Percentiles rank a stretch among this genome's conserved stretches.
Evolutionary conservation across 1,284 basidiomycete species (phyloP).

Genomic region (Cystobasidium pallidum): DNA sequence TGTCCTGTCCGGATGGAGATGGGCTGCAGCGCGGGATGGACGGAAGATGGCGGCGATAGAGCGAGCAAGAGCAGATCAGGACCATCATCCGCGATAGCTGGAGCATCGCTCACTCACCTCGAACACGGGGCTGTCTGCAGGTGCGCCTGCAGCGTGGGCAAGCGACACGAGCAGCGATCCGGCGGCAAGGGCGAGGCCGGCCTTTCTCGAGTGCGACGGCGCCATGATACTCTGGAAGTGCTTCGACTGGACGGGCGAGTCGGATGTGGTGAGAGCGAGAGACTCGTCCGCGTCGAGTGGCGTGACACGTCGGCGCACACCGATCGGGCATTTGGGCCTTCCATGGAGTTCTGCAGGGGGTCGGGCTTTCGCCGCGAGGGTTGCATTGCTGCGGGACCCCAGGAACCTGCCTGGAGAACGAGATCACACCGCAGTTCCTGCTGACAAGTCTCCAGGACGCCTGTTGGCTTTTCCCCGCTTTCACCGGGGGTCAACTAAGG

Average conservation of each 20-base stretch:
- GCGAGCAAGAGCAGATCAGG: background rate
- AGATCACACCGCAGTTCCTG: no score
- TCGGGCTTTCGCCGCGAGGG: no score
- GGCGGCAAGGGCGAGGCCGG: conserved; percentile 24
- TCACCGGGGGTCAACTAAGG: no score
- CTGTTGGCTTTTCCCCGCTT: no score
- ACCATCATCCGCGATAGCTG: no score
- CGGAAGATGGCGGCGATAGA: background rate
- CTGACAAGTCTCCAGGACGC: no score
- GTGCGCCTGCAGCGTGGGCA: conserved; percentile 18
- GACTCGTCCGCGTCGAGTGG: no score
- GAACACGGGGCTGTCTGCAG: conserved; percentile 25
- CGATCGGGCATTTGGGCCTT: background rate
- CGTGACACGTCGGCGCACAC: conserved; percentile 2
- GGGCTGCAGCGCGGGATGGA: conserved; percentile 62
- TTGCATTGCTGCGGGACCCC: no score
- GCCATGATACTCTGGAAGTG: background rate
- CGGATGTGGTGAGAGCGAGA: background rate
- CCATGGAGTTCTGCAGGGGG: background rate
- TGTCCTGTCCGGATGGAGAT: conserved; percentile 77
- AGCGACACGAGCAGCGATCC: conserved; percentile 31
- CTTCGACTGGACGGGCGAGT: no score
- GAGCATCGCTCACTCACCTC: conserved; percentile 23
- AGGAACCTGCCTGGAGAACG: no score
- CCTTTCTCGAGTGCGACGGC: conserved; percentile 19